These are phyloP conservation scores for Pseudognaphalium luteoalbum DNA, from an alignment of 129 eudicot genomes.

Conservation along the genomic window DNA sequence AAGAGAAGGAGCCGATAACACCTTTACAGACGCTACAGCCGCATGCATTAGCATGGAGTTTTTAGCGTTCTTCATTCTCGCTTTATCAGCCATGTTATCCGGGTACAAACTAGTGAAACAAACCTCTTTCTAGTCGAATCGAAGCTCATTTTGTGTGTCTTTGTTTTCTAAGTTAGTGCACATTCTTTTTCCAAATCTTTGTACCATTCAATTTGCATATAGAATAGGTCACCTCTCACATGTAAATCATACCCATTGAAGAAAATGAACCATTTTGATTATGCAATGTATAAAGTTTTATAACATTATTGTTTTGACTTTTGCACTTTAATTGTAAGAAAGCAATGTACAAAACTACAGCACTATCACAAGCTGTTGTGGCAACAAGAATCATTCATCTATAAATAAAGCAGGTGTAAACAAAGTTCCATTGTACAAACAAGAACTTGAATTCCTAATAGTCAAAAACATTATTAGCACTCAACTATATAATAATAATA, in stretches of 20 bases:
- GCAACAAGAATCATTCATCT: neutral
- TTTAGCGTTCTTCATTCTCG: slow-evolving; percentile 68
- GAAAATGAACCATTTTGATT: no score
- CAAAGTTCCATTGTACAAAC: neutral
- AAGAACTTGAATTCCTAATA: neutral
- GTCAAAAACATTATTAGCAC: no score
- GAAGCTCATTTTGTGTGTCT: slow-evolving; percentile 8
- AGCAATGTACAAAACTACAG: no score
- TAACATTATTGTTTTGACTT: neutral
- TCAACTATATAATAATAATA: no score
- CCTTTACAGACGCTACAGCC: slow-evolving; percentile 79
- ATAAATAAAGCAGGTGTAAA: neutral
- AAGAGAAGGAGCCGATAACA: slow-evolving; percentile 71
- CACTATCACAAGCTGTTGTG: no score
- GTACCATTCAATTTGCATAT: slow-evolving; percentile 16
- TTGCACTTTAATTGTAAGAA: neutral
- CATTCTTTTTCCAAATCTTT: slow-evolving; percentile 14
- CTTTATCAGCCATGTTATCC: slow-evolving; percentile 63
- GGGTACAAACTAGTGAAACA: slow-evolving; percentile 76
- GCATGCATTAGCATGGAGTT: slow-evolving; percentile 86
- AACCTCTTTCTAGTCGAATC: slow-evolving; percentile 41
- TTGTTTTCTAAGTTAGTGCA: neutral
- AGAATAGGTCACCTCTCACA: neutral
- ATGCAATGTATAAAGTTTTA: neutral
- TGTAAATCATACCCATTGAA: neutral